These are phyloP conservation scores for Beauveria scarabaeidicola DNA, from an alignment of 2,329 filamentous ascomycete species.

Conservation along the genomic window DNA sequence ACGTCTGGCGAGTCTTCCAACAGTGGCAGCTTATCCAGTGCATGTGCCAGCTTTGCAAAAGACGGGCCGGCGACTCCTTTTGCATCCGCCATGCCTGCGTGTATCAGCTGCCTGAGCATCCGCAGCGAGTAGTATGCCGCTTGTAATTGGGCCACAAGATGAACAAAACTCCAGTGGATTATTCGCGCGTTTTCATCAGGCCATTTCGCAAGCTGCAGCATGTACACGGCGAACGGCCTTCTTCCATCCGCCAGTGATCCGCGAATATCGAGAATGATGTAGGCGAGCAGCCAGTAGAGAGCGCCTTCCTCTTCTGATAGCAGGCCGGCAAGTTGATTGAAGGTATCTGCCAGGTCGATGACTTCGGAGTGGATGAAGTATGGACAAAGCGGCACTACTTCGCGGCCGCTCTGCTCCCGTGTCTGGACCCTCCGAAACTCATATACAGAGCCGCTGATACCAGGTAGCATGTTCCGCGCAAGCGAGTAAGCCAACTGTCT, in stretches of 20 bases:
- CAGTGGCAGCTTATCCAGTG: constrained; percentile 20
- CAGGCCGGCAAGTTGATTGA: constrained; percentile 5
- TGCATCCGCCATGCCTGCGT: constrained; percentile 9
- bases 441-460: constrained; percentile 17
- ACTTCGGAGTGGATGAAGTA: constrained; percentile 10
- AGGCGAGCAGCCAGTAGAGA: constrained; percentile 20
- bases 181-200: not conserved
- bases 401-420: constrained; percentile 21
- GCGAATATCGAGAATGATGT: constrained; percentile 21
- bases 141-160: constrained; percentile 54
- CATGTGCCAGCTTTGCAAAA: constrained; percentile 9
- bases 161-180: constrained; percentile 47
- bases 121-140: constrained; percentile 32
- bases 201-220: constrained; percentile 15
- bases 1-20: constrained; percentile 20
- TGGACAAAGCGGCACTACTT: constrained; percentile 15
- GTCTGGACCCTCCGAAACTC: constrained; percentile 31
- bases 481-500: constrained; percentile 48
- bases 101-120: constrained; percentile 31
- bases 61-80: not conserved
- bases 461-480: constrained; percentile 21
- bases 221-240: constrained; percentile 17
- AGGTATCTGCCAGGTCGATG: constrained; percentile 16
- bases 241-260: constrained; percentile 23
- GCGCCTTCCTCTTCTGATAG: not conserved